phyloP scores from a whole-genome alignment of 331 rosid genomes.

The Acacia concinna region DNA sequence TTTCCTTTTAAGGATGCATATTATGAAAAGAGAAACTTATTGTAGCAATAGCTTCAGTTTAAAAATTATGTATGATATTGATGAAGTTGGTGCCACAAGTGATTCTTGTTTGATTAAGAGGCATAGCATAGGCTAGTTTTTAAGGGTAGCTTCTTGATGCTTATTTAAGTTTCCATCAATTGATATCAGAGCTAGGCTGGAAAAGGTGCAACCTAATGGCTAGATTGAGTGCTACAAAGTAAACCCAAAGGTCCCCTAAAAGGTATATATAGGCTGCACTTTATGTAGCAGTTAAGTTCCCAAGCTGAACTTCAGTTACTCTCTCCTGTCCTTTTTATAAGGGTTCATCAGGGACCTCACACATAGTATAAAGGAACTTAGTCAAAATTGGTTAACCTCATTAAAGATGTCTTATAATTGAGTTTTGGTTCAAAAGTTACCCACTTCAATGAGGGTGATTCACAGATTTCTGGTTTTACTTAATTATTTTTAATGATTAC shows the following conservation, averaged over 20 bases:
- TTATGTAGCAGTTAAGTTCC: neutral
- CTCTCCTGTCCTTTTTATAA: neutral
- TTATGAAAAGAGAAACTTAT: neutral
- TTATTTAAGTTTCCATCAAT: neutral
- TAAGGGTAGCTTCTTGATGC: neutral
- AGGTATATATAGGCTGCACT: neutral
- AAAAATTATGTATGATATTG: neutral
- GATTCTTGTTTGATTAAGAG: neutral
- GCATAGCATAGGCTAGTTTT: neutral
- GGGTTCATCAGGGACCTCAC: neutral
- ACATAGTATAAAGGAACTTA: neutral
- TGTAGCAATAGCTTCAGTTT: neutral
- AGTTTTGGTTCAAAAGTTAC: neutral
- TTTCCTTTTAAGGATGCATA: neutral
- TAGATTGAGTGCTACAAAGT: neutral
- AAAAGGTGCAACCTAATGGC: neutral
- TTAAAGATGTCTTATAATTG: neutral
- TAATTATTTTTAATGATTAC: neutral
- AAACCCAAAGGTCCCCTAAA: neutral
- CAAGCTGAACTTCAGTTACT: neutral
- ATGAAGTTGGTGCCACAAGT: neutral
- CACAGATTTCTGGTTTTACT: neutral
- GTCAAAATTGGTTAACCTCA: neutral
- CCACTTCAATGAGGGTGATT: neutral
- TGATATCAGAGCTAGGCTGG: neutral